Conservation (phyloP, 805 yeast species). For the Zygosaccharomyces kombuchaensis region DNA sequence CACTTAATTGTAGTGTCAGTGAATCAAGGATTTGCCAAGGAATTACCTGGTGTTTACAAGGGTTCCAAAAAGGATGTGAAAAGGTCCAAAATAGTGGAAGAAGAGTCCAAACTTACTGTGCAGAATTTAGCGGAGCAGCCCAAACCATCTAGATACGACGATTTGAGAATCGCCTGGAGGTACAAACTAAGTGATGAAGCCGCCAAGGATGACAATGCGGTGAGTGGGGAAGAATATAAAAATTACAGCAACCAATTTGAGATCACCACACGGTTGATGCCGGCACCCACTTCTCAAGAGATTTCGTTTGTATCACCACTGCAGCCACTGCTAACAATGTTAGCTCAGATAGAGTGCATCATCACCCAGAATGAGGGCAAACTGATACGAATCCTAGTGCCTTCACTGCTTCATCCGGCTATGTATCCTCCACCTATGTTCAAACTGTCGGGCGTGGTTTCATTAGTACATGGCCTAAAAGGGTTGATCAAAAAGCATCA, state of each 20-base stretch:
- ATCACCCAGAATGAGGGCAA: slow-evolving; percentile 43
- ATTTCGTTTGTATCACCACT: slow-evolving; percentile 49
- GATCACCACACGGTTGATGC: slow-evolving; percentile 63
- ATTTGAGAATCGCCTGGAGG: slow-evolving; percentile 91
- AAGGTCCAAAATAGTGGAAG: slow-evolving; percentile 50
- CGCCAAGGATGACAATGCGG: slow-evolving; percentile 12
- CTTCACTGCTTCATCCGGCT: slow-evolving; percentile 77
- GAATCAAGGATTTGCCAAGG: slow-evolving; percentile 55
- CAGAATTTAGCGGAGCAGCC: slow-evolving; percentile 50
- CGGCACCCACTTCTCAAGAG: slow-evolving; percentile 62
- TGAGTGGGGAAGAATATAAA: slow-evolving; percentile 39
- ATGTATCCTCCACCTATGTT: slow-evolving; percentile 53
- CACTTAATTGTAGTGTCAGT: slow-evolving; percentile 64
- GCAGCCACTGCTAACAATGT: slow-evolving; percentile 29
- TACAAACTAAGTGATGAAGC: slow-evolving; percentile 53
- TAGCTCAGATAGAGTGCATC: slow-evolving; percentile 42
- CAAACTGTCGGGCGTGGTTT: slow-evolving; percentile 46
- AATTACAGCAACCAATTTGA: slow-evolving; percentile 67
- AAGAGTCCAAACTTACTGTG: slow-evolving; percentile 63
- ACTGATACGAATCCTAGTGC: slow-evolving; percentile 63
- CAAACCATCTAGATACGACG: slow-evolving; percentile 33
- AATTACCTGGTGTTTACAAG: slow-evolving; percentile 71
- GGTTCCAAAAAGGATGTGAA: slow-evolving; percentile 66
- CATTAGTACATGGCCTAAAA: slow-evolving; percentile 58
- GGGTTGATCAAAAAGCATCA: slow-evolving; percentile 46